A percentile compares a stretch with the other conserved stretches of the same genome.
phyloP scores from a whole-genome alignment of 208 protist species.

The Tritrichomonas foetus region DNA sequence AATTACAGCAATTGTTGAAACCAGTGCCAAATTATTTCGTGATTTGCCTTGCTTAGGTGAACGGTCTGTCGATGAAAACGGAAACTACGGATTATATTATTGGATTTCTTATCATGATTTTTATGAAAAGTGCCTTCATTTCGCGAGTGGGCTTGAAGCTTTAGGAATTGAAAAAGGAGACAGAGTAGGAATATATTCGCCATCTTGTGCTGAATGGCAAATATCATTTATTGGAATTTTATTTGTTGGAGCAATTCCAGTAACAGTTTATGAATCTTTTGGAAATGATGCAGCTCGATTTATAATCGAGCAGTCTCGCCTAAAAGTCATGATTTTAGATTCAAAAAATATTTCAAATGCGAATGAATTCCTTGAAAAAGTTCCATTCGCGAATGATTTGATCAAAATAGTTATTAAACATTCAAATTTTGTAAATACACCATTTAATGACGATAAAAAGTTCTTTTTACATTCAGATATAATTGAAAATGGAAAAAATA shows the following conservation, averaged over 20 bases:
- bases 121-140: not conserved
- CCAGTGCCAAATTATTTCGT: not conserved
- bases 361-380: too few relatives aligned
- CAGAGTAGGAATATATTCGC: not conserved
- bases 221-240: not conserved
- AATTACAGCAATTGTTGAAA: not conserved
- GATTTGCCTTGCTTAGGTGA: not conserved
- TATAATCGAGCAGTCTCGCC: too few relatives aligned
- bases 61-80: not conserved
- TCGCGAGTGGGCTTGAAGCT: not conserved
- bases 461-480: too few relatives aligned
- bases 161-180: not conserved
- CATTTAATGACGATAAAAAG: too few relatives aligned
- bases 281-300: too few relatives aligned
- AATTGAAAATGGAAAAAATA: too few relatives aligned
- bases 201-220: not conserved
- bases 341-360: too few relatives aligned
- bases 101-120: not conserved
- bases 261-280: not conserved
- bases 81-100: not conserved
- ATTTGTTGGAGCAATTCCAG: not conserved
- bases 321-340: too few relatives aligned
- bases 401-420: too few relatives aligned
- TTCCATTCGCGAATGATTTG: too few relatives aligned
- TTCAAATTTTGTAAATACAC: too few relatives aligned